phyloP scores from a whole-genome alignment of 116 monocot genomes.

The Iris pallida region DNA sequence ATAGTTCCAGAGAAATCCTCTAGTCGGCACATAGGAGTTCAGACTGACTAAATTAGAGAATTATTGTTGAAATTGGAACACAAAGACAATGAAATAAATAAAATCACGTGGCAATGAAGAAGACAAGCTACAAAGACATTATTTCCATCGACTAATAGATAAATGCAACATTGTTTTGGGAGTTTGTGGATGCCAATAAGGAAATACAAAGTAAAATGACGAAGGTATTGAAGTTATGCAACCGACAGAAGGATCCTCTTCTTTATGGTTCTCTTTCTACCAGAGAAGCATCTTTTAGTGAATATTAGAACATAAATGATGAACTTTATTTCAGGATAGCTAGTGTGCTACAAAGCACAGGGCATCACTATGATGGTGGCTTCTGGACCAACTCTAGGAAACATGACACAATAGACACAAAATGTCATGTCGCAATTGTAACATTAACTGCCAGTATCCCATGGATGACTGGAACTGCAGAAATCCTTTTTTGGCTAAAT shows the following conservation, averaged over 20 bases:
- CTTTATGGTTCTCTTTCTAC: conserved; percentile 18
- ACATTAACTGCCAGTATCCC: conserved; percentile 98
- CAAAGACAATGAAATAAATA: too few species aligned
- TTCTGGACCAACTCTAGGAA: conserved; percentile 31
- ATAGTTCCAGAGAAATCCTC: too few species aligned
- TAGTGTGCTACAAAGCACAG: conserved; percentile 84
- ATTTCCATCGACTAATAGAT: too few species aligned
- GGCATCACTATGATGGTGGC: conserved; percentile 54
- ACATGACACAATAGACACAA: conserved; percentile 31
- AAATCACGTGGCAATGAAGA: too few species aligned
- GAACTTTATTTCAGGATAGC: conserved; percentile 83
- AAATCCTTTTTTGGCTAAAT: conserved; percentile 78
- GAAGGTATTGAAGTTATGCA: conserved; percentile 31
- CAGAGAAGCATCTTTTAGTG: conserved; percentile 26
- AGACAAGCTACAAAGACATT: too few species aligned
- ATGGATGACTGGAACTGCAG: conserved; percentile 99
- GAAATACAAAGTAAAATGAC: too few species aligned
- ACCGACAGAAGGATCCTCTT: conserved; percentile 48
- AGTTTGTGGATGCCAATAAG: too few species aligned
- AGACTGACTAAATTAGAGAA: too few species aligned
- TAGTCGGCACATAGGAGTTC: too few species aligned
- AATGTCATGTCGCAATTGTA: conserved; percentile 83
- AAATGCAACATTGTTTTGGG: too few species aligned
- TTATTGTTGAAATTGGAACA: too few species aligned
- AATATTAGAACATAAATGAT: conserved; percentile 39